Base-by-base conservation (phyloP, 2,329 filamentous ascomycete genomes). In the Pseudogymnoascus sp. region DNA sequence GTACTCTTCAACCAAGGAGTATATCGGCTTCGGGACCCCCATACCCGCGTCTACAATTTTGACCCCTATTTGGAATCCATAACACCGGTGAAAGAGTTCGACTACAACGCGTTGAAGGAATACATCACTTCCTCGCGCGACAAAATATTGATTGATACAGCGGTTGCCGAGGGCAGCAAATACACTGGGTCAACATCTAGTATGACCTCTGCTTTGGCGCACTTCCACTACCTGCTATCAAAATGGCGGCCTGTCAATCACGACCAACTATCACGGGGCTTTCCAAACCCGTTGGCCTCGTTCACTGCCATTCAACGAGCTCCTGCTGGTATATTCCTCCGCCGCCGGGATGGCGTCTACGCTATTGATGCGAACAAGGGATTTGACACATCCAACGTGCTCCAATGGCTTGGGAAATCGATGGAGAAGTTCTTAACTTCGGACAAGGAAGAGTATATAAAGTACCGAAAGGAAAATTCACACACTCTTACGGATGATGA, bases 361-460 rank as follows among this genome's bases (percentile, higher is more conserved):
- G 93, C 93, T 4, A 95, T 99, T 65, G 95, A 99, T 74, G 91
- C 93, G 0, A 95, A 99, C 76, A 99, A 97, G 76, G 84, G 96
- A 72, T 95, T 86, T 69, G 93, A 97, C 70, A 83, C 79, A 7
- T 88, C 90, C 33, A 97, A 91, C 68, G 85, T 99, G 33, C 82
- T 99, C 60, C 95, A 89, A 76, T 91, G 93, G 81, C 83, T 99
- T 15, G 95, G 95, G 13, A 95, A 96, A 72, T 96, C 93, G 0
- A 92, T 99, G 87, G 95, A 99, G 76, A 97, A 97, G 76, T 82
- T 97, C 31, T 81, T 99, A 28, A 97, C 95, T 0, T 76, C 95
- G 17, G 83, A 90, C 1, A 93, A 86, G 62, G 84, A 90, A 7
- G 87, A 96, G 1, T 99, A 89, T 71, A 92, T 97, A 75, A 87